Base-by-base conservation (phyloP, 139 green algal genomes). In the Nannochloris sp. region DNA sequence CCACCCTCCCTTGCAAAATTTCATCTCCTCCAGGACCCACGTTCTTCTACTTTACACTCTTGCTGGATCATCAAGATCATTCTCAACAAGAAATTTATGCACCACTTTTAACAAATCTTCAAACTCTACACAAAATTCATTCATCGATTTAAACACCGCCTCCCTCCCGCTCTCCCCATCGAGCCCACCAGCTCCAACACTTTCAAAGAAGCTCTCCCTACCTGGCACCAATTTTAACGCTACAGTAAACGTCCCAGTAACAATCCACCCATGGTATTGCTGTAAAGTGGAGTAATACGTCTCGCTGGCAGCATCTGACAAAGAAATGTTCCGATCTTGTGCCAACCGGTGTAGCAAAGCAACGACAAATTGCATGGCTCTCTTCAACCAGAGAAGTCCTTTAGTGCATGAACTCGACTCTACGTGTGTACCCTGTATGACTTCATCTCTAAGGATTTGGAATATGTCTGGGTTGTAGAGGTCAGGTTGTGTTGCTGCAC, bases 331-430 rank as follows among this genome's bases (percentile, higher is more conserved):
- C 1, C 42, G 61, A 45, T 84, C 67, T 7, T 76, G 65, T 33
- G 77, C 45, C 34, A 89, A 24, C 32, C 60, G 53, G 33, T 71
- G 48, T 32, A 92, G 64, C 57, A 92, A 64, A 2, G 61, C 67
- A 19, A 82, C 60, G 13, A 87, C 74, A 70, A 92, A 92, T 72
- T 89, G 70, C 79, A 91, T 83, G 1, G 86, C 86, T 32, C 85
- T 90, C 31, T 89, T 89, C 19, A 92, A 71, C 85, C 85, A 91
- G 0, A 92, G 75, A 35, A 92, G 64, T 4, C 85, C 85, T 56
- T 92, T 92, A 10, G 84, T 88, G 51, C 74, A 81, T 3, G 76
- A 86, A 2, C 39, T 61, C 46, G 38, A 69, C 10, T 68, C 71
- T 0, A 23, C 57, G 7, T 84, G 60, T 6, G 75, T 64, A 19